Evolutionary conservation across 1,284 basidiomycete species (phyloP), one percentile per base, ranked within the genome.

Genomic region (Puccinia triticina): DNA sequence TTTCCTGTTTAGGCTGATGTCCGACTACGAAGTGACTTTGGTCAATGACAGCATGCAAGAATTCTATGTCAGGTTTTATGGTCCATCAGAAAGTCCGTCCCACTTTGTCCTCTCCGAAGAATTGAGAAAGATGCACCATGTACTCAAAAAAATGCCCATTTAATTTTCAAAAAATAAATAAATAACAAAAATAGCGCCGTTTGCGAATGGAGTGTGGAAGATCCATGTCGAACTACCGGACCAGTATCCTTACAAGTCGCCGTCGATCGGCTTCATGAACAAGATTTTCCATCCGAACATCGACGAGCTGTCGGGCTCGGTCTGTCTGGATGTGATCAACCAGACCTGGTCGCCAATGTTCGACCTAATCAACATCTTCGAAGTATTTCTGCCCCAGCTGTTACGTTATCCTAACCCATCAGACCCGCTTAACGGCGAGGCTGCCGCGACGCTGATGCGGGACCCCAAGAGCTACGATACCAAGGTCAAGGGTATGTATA

Each of bases 291-390:
- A 99, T 86, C 96, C 96, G 14, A 98, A 86, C 82, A 86, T 86
- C 72, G 86, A 86, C 83, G 86, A 86, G 81, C 77, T 86, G 0
- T 86, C 84, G 11, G 94, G 94, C 77, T 96, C 94, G 23, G 95
- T 98, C 64, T 98, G 95, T 88, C 89, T 98, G 84, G 95, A 97
- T 88, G 95, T 97, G 48, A 97, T 97, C 87, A 97, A 97, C 87
- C 95, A 96, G 88, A 97, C 95, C n/a, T 98, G 95, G 96, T 97
- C 95, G 48, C 96, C 95, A 1, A 98, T 98, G 96, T 98, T 96
- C 87, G 96, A 98, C 88, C 95, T 98, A 92, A 94, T 98, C 89
- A 99, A 99, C 88, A 98, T 99, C 85, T 99, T 99, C 86, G 97
- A 99, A 88, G 93, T 95, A 81, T 99, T 99, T 89, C 90, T 99